These are phyloP conservation scores for Phoenix roebelenii DNA, from an alignment of 176 grass and related monocot genomes.

Conservation along the genomic window DNA sequence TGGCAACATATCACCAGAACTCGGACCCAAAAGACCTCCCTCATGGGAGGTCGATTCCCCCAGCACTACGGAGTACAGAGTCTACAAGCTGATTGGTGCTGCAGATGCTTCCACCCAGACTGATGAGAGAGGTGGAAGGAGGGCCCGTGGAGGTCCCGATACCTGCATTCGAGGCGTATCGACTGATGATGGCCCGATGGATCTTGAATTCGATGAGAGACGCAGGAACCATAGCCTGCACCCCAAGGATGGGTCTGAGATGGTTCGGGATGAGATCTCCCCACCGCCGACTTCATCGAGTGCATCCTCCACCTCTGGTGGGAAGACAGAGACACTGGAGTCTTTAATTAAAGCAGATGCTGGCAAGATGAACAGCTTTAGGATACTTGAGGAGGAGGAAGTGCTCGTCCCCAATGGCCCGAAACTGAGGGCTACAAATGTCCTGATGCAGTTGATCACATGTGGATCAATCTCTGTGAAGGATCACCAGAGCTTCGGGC, in stretches of 20 bases:
- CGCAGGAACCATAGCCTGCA: constrained; percentile 18
- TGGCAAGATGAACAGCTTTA: constrained; percentile 53
- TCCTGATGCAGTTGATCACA: constrained; percentile 85
- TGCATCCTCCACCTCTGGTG: constrained; percentile 16
- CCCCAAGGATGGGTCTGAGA: constrained; percentile 25
- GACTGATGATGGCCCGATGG: constrained; percentile 26
- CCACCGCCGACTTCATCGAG: constrained; percentile 30
- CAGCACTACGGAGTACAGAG: constrained; percentile 27
- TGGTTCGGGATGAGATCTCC: constrained; percentile 27
- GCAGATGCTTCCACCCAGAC: constrained; percentile 83
- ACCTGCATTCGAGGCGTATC: constrained; percentile 27
- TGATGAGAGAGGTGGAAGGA: constrained; percentile 38
- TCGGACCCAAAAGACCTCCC: constrained; percentile 14
- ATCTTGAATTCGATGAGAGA: constrained; percentile 26
- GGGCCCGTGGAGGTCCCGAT: constrained; percentile 5
- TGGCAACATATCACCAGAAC: constrained; percentile 28
- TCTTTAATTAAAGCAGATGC: constrained; percentile 84
- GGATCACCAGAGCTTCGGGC: constrained; percentile 67
- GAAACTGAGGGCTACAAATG: constrained; percentile 72
- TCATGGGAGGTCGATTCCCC: constrained; percentile 24
- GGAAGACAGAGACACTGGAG: constrained; percentile 78
- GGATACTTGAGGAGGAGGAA: constrained; percentile 55
- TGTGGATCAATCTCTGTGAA: constrained; percentile 85
- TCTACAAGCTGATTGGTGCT: constrained; percentile 35
- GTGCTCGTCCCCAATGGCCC: constrained; percentile 29